phyloP scores from a whole-genome alignment of 768 basidiomycete genomes.

The Suillus brevipes region DNA sequence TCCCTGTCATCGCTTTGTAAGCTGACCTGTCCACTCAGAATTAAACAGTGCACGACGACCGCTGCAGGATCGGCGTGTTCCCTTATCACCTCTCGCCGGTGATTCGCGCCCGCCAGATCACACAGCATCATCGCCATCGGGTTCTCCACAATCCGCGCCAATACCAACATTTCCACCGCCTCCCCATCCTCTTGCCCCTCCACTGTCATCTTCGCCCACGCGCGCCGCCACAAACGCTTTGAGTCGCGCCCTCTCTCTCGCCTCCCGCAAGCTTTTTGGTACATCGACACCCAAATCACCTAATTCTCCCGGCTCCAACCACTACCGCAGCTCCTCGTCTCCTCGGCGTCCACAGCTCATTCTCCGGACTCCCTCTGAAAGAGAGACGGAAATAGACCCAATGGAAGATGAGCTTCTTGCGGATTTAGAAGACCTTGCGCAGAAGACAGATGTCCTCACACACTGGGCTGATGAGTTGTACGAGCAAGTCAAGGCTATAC shows the following conservation, averaged over 20 bases:
- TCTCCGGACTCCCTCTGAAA: constrained; percentile 36
- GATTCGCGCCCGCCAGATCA: constrained; percentile 41
- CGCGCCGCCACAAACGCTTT: constrained; percentile 73
- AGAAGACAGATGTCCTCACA: constrained; percentile 93
- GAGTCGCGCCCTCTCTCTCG: constrained; percentile 75
- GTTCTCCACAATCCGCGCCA: constrained; percentile 24
- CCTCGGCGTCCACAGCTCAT: constrained; percentile 60
- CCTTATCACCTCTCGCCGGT: constrained; percentile 51
- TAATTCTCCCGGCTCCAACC: constrained; percentile 34
- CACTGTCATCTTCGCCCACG: constrained; percentile 67
- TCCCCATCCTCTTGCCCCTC: constrained; percentile 47
- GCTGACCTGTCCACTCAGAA: constrained; percentile 45
- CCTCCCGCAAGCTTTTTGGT: constrained; percentile 81
- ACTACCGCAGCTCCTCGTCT: constrained; percentile 49
- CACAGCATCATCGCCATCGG: constrained; percentile 25
- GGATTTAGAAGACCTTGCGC: constrained; percentile 83
- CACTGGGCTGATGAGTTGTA: constrained; percentile 96
- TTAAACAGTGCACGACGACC: constrained; percentile 60
- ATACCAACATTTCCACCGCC: constrained; percentile 60
- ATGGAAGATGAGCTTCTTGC: constrained; percentile 84
- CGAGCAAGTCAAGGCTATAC: constrained; percentile 80
- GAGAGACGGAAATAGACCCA: constrained; percentile 50
- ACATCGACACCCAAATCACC: constrained; percentile 42
- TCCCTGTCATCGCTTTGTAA: constrained; percentile 7
- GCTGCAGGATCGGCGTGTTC: constrained; percentile 53